Conservation (phyloP, 768 basidiomycete genomes). For the Naganishia antarctica region DNA sequence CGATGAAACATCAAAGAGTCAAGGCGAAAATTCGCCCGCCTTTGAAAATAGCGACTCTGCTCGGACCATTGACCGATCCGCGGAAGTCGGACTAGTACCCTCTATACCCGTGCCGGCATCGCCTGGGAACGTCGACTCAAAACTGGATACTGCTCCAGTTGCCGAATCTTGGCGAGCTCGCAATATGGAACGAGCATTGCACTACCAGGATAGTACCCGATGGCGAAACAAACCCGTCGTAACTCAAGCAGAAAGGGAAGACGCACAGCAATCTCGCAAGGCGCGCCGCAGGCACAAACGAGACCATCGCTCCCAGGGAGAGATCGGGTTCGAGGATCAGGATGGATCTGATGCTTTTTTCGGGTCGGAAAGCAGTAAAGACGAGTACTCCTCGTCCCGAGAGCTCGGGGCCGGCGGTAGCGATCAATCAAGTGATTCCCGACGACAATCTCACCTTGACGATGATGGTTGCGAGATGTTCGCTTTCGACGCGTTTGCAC, state of each 20-base stretch:
- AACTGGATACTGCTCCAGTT: background rate
- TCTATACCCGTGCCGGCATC: background rate
- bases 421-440: too few relatives aligned
- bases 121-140: background rate
- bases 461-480: constrained; percentile 3
- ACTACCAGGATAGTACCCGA: constrained; percentile 3
- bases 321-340: background rate
- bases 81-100: too few relatives aligned
- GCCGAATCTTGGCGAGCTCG: constrained; percentile 22
- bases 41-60: background rate
- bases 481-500: constrained; percentile 1
- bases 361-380: background rate
- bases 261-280: background rate
- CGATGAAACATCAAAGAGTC: background rate
- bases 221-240: background rate
- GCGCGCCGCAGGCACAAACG: background rate
- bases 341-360: background rate
- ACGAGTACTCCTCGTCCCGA: background rate
- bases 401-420: too few relatives aligned
- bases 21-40: background rate
- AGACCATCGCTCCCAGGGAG: background rate
- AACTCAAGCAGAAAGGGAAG: background rate
- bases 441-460: background rate
- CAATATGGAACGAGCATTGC: constrained; percentile 22
- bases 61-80: background rate